Base-by-base conservation (phyloP, 495 filamentous ascomycete genomes). In the Trichocladium uniseriatum region DNA sequence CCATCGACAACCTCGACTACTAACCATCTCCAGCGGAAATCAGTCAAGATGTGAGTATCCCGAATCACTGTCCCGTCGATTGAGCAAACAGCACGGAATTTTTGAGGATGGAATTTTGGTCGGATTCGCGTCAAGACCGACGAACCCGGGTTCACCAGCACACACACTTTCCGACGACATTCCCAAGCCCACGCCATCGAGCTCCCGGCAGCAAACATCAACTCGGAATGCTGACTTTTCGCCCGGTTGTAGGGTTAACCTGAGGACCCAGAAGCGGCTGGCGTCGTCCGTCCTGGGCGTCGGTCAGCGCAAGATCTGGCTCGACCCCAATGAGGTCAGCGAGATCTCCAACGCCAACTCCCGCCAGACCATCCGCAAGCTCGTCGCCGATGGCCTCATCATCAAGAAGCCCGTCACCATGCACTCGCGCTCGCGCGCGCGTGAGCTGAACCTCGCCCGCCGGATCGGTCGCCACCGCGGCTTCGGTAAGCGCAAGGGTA, bases 321-420 rank as follows among this genome's bases (percentile, higher is more conserved):
- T 99, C 70, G 92, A 99, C 78, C 92, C 92, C 72, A 97, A 94
- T 75, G 92, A 99, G 80, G 82, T 91, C 73, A 91, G 76, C 81
- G 92, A 99, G 74, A 97, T 99, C 79, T 89, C 86, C 76, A 99
- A 97, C 79, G 92, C 92, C 84, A 97, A 97, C 86, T 96, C 90
- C 63, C 94, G 92, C 69, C 90, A 97, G 79, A 96, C 91, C 62
- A 86, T 99, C 86, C 94, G 94, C 78, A 99, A 99, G 83, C 89
- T 99, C 77, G 87, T 96, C 74, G 78, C 83, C 76, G 92, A 99
- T 91, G 94, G 92, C 75, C 85, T 99, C 68, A 97, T 99, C 82
- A 99, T 99, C 82, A 86, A 86, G 77, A 99, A 99, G 80, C 92
- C 92, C 64, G 89, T 95, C 62, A 95, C 89, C 66, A 95, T 97